Conservation (phyloP, 2,329 filamentous ascomycete species). For the Arthroderma sp. region DNA sequence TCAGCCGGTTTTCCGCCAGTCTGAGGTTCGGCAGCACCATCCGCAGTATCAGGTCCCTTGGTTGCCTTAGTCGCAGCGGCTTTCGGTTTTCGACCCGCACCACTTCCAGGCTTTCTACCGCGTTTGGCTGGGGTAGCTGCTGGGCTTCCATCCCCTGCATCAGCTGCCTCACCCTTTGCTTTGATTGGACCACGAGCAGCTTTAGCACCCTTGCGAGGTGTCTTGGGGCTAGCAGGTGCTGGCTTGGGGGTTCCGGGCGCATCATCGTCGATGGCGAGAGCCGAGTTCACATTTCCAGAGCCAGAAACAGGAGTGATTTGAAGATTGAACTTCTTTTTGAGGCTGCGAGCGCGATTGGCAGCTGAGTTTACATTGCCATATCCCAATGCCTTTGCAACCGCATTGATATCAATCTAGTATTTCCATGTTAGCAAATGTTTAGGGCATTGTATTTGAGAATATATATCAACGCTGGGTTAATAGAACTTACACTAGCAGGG, state of each 20-base stretch:
- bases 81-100: conserved; percentile 6
- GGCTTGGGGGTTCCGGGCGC: not conserved
- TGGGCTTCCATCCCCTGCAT: conserved; percentile 3
- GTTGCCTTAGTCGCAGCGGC: not conserved
- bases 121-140: conserved; percentile 2
- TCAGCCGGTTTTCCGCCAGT: not conserved
- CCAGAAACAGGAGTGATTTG: conserved; percentile 11
- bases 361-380: conserved; percentile 19
- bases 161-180: conserved; percentile 7
- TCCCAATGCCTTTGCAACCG: conserved; percentile 14
- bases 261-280: not conserved
- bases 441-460: not conserved
- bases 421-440: not conserved
- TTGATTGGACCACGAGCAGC: conserved; percentile 12
- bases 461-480: not conserved
- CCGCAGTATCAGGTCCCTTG: not conserved
- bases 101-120: conserved; percentile 4
- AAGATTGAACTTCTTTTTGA: conserved; percentile 17
- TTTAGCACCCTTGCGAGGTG: conserved; percentile 13
- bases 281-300: not conserved
- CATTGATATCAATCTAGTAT: conserved; percentile 16
- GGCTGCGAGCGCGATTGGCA: conserved; percentile 16
- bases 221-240: not conserved
- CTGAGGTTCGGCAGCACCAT: no score
- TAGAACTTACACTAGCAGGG: conserved; percentile 9